phyloP scores from a whole-genome alignment of 1,284 basidiomycete species.

The Puccinia hordei region DNA sequence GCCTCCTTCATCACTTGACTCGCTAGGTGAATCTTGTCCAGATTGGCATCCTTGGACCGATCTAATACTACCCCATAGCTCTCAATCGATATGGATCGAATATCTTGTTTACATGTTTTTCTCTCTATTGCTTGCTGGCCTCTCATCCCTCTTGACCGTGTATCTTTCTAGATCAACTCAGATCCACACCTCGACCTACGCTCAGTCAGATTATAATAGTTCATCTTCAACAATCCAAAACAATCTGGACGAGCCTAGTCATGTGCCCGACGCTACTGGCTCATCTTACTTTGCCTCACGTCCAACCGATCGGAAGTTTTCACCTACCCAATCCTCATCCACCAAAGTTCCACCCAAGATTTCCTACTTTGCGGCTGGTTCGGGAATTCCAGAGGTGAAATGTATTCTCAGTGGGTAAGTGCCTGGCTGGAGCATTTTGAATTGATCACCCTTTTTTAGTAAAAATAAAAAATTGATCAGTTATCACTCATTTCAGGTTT shows the following conservation, averaged over 20 bases:
- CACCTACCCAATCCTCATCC: slow-evolving; percentile 43
- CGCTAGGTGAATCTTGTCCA: slow-evolving; percentile 59
- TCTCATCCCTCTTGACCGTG: slow-evolving; percentile 78
- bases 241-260: neutral
- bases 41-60: slow-evolving; percentile 74
- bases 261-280: neutral
- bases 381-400: slow-evolving; percentile 95
- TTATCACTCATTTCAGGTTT: slow-evolving; percentile 67
- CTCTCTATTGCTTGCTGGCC: slow-evolving; percentile 68
- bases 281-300: neutral
- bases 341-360: slow-evolving; percentile 33
- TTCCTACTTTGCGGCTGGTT: slow-evolving; percentile 75
- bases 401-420: slow-evolving; percentile 80
- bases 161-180: slow-evolving; percentile 82
- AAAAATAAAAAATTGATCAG: neutral
- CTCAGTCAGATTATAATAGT: neutral
- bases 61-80: slow-evolving; percentile 47
- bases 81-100: slow-evolving; percentile 63
- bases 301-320: slow-evolving; percentile 19
- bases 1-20: neutral
- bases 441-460: neutral
- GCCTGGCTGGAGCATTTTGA: neutral
- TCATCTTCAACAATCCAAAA: slow-evolving; percentile 23
- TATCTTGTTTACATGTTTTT: slow-evolving; percentile 74
- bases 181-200: slow-evolving; percentile 81